Conservation (phyloP, 148 eudicot genomes). For the Limonium bicolor region DNA sequence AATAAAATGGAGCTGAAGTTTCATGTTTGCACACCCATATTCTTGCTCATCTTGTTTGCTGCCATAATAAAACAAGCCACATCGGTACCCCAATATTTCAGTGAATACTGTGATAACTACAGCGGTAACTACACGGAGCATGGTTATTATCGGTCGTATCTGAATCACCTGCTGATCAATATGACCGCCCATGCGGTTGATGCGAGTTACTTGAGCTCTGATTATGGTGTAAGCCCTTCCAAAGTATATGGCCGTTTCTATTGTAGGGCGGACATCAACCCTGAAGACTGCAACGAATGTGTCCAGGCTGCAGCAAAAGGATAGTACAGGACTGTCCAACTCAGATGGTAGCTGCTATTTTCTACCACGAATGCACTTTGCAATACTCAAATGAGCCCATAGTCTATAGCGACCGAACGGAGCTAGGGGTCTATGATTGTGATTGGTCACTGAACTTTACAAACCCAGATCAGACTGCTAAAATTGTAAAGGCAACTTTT, state of each 20-base stretch:
- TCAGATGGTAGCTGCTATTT: background rate
- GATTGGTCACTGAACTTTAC: no score
- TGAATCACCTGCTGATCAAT: background rate
- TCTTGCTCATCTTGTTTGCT: no score
- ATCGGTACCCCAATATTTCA: no score
- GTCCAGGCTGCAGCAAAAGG: background rate
- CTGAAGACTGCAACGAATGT: background rate
- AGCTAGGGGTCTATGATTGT: no score
- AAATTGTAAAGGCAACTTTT: no score
- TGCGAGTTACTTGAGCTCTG: background rate
- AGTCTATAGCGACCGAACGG: no score
- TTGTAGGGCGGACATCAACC: slow-evolving; percentile 1
- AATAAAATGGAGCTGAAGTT: no score
- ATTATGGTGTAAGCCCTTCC: background rate
- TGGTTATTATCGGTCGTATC: background rate
- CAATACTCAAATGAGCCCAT: no score
- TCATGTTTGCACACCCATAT: no score
- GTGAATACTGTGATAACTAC: background rate
- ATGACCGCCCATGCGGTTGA: background rate
- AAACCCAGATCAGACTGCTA: no score
- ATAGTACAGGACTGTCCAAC: background rate
- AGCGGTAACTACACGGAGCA: slow-evolving; percentile 1
- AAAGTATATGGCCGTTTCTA: background rate
- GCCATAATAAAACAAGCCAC: background rate
- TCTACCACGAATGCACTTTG: slow-evolving; percentile 6